Conservation (phyloP, 257 asterid genomes). For the Verbascum thapsus region DNA sequence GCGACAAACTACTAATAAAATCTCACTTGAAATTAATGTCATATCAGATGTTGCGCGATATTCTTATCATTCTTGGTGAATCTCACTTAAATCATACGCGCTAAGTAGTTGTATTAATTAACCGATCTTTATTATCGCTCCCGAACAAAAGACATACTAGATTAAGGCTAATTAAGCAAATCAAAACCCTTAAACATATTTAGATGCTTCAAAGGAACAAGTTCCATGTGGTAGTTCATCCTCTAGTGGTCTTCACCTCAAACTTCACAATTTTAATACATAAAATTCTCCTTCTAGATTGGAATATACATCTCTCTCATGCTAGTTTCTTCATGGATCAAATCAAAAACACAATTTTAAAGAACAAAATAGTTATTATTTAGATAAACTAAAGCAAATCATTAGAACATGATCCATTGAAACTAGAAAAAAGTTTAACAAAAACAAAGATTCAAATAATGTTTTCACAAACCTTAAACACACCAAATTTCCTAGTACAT, state of each 20-base stretch:
- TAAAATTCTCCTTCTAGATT: background rate
- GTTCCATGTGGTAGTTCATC: slow-evolving; percentile 7
- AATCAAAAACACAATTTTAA: background rate
- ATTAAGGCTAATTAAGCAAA: background rate
- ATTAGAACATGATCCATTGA: background rate
- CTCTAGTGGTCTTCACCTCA: background rate
- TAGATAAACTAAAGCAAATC: background rate
- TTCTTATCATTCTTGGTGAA: background rate
- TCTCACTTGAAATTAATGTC: background rate
- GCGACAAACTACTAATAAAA: background rate
- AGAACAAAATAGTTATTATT: too few relatives aligned
- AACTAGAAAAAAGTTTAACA: background rate
- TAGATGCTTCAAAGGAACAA: too few relatives aligned
- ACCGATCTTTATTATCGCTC: background rate
- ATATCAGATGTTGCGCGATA: background rate
- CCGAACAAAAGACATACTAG: too few relatives aligned
- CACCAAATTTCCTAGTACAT: slow-evolving; percentile 4
- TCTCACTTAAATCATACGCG: background rate
- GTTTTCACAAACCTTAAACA: background rate
- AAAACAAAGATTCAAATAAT: too few relatives aligned
- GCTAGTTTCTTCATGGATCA: too few relatives aligned
- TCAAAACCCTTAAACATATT: background rate
- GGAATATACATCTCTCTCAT: too few relatives aligned
- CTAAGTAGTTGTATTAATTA: background rate
- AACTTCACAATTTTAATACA: background rate